phyloP scores from a whole-genome alignment of 2,329 filamentous ascomycete genomes.

The Metarhizium guizhouense region DNA sequence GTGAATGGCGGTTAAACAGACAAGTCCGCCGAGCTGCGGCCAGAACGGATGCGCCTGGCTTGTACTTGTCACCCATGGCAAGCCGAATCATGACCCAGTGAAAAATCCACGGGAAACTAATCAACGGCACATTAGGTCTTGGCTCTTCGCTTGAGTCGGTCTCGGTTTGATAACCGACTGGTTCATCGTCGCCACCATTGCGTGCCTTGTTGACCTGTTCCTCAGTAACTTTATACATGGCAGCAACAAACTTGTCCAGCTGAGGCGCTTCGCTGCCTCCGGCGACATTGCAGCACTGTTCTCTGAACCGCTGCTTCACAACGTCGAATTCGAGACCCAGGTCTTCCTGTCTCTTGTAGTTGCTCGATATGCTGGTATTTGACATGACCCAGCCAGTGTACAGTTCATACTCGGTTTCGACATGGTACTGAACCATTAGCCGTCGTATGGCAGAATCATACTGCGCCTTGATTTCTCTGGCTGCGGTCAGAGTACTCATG shows the following conservation, averaged over 20 bases:
- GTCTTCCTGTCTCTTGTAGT: constrained; percentile 83
- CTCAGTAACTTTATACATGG: constrained; percentile 80
- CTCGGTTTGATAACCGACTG: constrained; percentile 18
- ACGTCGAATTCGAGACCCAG: constrained; percentile 59
- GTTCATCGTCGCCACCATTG: constrained; percentile 17
- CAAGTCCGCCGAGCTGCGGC: constrained; percentile 8
- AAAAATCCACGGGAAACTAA: constrained; percentile 94
- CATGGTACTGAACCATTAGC: constrained; percentile 76
- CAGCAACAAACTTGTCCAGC: constrained; percentile 66
- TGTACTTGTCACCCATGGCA: constrained; percentile 16
- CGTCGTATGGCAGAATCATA: constrained; percentile 73
- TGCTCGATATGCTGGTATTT: constrained; percentile 60
- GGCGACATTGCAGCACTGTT: constrained; percentile 55
- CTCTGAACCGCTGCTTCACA: constrained; percentile 61
- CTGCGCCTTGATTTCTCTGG: constrained; percentile 57
- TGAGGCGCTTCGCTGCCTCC: constrained; percentile 48
- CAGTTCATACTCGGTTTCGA: constrained; percentile 83
- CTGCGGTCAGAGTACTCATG: constrained; percentile 45
- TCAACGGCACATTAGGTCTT: constrained; percentile 59
- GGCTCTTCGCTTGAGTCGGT: background rate
- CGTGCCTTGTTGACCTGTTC: constrained; percentile 56
- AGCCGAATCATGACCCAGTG: constrained; percentile 42
- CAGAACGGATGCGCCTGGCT: constrained; percentile 11
- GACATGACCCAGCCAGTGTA: constrained; percentile 79
- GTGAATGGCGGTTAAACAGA: background rate